Evolutionary conservation across 805 yeast species (phyloP), one percentile per base, ranked within the genome.

Genomic region (Ogataea paradorogensis): DNA sequence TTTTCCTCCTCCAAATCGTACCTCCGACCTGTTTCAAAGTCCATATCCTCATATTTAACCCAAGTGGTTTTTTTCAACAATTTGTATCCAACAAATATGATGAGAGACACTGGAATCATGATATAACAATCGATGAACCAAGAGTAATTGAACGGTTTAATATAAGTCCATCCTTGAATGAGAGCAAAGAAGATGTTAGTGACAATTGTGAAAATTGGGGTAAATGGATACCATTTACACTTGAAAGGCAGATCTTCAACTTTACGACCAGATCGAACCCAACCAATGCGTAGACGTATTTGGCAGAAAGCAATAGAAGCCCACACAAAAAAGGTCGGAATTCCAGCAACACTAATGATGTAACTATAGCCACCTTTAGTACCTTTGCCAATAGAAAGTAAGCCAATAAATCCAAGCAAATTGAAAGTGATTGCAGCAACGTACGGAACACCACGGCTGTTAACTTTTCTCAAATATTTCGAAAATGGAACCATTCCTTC

Each of bases 291-390:
- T 55, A 81, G 79, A 31, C 84, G 61, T 11, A 80, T 43, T 46
- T 82, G 86, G 26, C 74, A 69, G 36, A 70, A 65, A 15, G 79
- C 71, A 22, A 80, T 75, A 10, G 71, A 62, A 7, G 80, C 82
- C 88, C 88, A 81, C 3, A 80, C 86, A 33, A 82, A 67, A 42
- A 81, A 82, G 4, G 78, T 78, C 1, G 83, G 77, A 20, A 82
- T 83, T 42, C 87, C 86, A 3, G 82, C 70, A 32, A 81, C 60
- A 52, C 76, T 78, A 34, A 79, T 78, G 48, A 80, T 78, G 55
- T 80, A 81, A 25, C 52, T 55, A 61, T 78, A 81, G 2, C 85
- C 85, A 27, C 65, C 55, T 2, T 82, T 72, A 1, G 85, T 79
- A 39, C 84, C 84, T 7, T 80, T 67, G 30, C 73, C 67, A 34